Percentiles rank a stretch among this genome's conserved stretches.
These are phyloP conservation scores for Grosmannia clavigera DNA, from an alignment of 2,329 filamentous ascomycete genomes.

Conservation along the genomic window DNA sequence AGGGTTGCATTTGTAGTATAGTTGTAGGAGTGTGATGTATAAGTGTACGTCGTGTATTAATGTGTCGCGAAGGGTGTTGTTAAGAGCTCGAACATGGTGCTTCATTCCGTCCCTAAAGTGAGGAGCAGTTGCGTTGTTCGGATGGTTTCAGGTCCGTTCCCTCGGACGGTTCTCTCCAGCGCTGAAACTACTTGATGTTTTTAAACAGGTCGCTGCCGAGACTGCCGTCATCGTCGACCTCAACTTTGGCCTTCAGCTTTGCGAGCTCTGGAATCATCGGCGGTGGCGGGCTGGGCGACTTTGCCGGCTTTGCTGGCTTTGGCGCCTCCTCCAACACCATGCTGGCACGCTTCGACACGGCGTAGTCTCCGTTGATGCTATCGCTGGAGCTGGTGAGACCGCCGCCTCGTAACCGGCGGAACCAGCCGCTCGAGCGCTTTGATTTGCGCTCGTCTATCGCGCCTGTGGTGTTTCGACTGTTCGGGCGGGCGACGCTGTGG, in stretches of 20 bases:
- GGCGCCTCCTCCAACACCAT: constrained; percentile 26
- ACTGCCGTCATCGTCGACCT: constrained; percentile 29
- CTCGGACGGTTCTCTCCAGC: neutral
- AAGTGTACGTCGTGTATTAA: neutral
- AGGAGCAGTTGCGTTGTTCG: neutral
- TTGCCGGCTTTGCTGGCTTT: constrained; percentile 14
- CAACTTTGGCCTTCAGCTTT: constrained; percentile 36
- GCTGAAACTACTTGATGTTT: constrained; percentile 35
- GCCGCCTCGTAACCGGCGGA: constrained; percentile 36
- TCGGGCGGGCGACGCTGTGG: constrained; percentile 24
- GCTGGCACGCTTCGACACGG: constrained; percentile 27
- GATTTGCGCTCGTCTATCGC: constrained; percentile 39
- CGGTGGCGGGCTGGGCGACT: constrained; percentile 37
- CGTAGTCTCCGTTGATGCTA: constrained; percentile 13
- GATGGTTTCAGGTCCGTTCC: neutral
- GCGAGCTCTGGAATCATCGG: constrained; percentile 49
- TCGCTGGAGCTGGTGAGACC: constrained; percentile 10
- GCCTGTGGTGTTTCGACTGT: constrained; percentile 37
- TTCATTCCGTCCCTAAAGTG: neutral
- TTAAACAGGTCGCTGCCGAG: constrained; percentile 45
- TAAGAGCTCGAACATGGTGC: neutral
- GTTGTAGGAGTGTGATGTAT: neutral
- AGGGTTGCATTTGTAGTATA: neutral
- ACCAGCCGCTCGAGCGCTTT: constrained; percentile 47
- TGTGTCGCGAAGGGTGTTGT: neutral